Evolutionary conservation across 2,329 filamentous ascomycete species (phyloP).

Genomic region (Thermomyces lanuginosus): DNA sequence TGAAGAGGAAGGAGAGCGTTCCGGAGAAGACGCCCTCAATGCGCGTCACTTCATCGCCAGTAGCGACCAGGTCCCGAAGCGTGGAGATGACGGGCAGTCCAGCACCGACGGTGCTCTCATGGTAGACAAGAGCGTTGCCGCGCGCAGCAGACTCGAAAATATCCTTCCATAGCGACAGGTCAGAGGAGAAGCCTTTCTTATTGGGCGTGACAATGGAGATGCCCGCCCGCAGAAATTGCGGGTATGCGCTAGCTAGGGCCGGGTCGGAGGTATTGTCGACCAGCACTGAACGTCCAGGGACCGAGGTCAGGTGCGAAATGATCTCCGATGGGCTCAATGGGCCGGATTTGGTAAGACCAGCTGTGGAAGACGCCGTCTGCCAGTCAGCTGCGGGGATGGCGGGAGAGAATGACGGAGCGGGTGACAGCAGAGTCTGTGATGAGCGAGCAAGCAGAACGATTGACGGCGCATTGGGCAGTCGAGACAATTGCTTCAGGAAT

Average conservation of each 20-base stretch:
- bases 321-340: conserved; percentile 50
- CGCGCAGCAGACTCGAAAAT: conserved; percentile 60
- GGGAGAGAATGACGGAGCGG: conserved; percentile 51
- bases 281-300: conserved; percentile 63
- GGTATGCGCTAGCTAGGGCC: conserved; percentile 69
- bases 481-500: conserved; percentile 70
- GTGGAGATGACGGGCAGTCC: conserved; percentile 88
- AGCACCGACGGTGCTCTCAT: conserved; percentile 87
- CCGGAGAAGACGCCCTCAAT: conserved; percentile 97
- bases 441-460: conserved; percentile 77
- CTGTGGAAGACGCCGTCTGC: conserved; percentile 43
- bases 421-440: conserved; percentile 61
- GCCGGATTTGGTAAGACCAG: conserved; percentile 36
- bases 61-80: conserved; percentile 82
- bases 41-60: conserved; percentile 76
- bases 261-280: conserved; percentile 94
- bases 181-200: conserved; percentile 91
- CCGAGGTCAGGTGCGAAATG: conserved; percentile 58
- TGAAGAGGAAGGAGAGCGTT: conserved; percentile 97
- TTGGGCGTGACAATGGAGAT: conserved; percentile 92
- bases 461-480: conserved; percentile 51
- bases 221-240: conserved; percentile 60
- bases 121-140: conserved; percentile 62
- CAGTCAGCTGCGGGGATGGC: conserved; percentile 41
- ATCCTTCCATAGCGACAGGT: conserved; percentile 64